Evolutionary conservation across 768 basidiomycete species (phyloP), one percentile per base, ranked within the genome.

Genomic region (Mycena maculata): DNA sequence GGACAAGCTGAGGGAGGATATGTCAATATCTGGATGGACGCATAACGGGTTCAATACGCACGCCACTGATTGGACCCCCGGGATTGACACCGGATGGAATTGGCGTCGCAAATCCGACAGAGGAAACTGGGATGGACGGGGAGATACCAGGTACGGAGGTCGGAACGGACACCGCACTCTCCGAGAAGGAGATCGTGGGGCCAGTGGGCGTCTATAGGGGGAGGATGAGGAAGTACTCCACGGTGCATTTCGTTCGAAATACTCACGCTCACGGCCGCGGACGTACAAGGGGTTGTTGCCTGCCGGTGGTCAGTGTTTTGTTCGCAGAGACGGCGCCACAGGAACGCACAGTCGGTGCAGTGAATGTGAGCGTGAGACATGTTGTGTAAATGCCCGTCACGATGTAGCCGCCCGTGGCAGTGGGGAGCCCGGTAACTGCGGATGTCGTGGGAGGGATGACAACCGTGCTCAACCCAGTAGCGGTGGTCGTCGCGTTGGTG

Each of bases 311-410:
- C n/a, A n/a, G n/a, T n/a, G n/a, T n/a, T n/a, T n/a, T n/a, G n/a
- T n/a, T n/a, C n/a, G n/a, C n/a, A n/a, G n/a, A n/a, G n/a, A 18
- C 48, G 16, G 22, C 11, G 41, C 20, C 4, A 44, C 20, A 10
- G 58, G 10, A n/a, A 49, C 45, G 18, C 33, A 49, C 58, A 25
- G 36, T 60, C 10, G 59, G 48, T 1, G 48, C 59, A 22, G 59
- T 38, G 25, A 60, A 60, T 9, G 59, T 60, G 36, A 61, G 41
- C 30, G 60, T 61, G 15, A 61, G 50, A 36, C 60, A 61, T 3
- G 60, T 61, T 49, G 60, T 61, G 60, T 61, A 61, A 7, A 61
- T 38, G 9, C 60, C 60, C 18, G 60, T 36, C 39, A 61, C 60
- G 1, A 61, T 50, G 31, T 31, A 61, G 27, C 60, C 60, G 28